Evolutionary conservation across 352 stramenopile species (phyloP).

Genomic region (Phytophthora sp.): DNA sequence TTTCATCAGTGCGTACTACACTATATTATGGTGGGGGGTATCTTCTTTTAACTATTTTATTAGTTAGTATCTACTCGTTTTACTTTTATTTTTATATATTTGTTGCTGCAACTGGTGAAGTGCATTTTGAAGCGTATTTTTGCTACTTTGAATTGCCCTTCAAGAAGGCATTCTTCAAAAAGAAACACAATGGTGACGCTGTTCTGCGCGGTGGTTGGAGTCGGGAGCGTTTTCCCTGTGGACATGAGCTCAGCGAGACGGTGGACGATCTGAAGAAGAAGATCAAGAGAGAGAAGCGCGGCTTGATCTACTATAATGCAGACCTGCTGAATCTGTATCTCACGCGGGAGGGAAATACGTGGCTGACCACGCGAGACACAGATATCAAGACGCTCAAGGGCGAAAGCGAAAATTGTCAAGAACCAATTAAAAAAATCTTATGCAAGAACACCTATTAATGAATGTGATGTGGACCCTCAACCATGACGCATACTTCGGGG

Average conservation of each 20-base stretch:
- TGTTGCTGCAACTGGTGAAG: too few species aligned
- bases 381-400: conserved; percentile 14
- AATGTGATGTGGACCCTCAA: conserved; percentile 7
- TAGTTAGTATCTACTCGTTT: too few species aligned
- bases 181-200: conserved; percentile 24
- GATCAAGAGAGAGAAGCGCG: conserved; percentile 31
- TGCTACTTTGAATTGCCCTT: too few species aligned
- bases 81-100: too few species aligned
- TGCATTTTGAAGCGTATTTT: too few species aligned
- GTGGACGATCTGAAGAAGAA: conserved; percentile 36
- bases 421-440: conserved; percentile 31
- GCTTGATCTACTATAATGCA: conserved; percentile 16
- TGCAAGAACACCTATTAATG: conserved; percentile 15
- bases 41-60: too few species aligned
- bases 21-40: too few species aligned
- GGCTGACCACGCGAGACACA: conserved; percentile 20
- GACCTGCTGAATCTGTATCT: conserved; percentile 34
- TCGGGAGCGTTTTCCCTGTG: conserved; percentile 28
- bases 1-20: too few species aligned
- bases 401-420: conserved; percentile 10
- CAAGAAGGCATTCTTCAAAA: conserved; percentile 11
- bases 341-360: conserved; percentile 18
- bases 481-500: conserved; percentile 26
- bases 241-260: too few species aligned
- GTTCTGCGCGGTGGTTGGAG: conserved; percentile 29